phyloP scores from a whole-genome alignment of 148 eudicot species.

The Silene latifolia region DNA sequence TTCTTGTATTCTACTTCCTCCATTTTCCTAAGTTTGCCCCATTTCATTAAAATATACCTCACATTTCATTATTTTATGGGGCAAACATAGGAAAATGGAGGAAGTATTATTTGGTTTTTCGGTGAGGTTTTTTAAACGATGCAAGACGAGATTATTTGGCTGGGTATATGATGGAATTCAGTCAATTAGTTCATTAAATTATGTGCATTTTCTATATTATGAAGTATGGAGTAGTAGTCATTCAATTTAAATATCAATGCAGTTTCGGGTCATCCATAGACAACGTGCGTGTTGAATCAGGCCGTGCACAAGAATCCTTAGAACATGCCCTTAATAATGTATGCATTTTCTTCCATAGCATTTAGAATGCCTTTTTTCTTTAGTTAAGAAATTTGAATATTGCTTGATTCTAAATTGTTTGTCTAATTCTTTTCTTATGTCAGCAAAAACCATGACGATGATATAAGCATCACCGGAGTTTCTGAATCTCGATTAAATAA shows the following conservation, averaged over 20 bases:
- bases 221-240: too few species aligned
- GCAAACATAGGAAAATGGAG: too few species aligned
- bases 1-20: background rate
- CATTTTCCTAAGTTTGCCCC: too few species aligned
- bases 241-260: too few species aligned
- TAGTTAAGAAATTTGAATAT: background rate
- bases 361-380: background rate
- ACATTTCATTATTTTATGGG: too few species aligned
- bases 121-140: background rate
- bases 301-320: background rate
- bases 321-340: background rate
- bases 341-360: background rate
- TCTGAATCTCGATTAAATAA: too few species aligned
- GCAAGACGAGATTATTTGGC: background rate
- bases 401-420: background rate
- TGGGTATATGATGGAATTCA: background rate
- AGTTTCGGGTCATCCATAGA: too few species aligned
- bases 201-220: background rate
- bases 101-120: background rate
- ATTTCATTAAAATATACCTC: too few species aligned
- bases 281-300: background rate
- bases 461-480: background rate
- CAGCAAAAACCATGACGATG: background rate
- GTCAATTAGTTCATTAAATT: background rate
- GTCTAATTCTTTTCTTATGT: too few species aligned